Evolutionary conservation across 148 eudicot species (phyloP), one percentile per base, ranked within the genome.

Genomic region (Camellia japonica): DNA sequence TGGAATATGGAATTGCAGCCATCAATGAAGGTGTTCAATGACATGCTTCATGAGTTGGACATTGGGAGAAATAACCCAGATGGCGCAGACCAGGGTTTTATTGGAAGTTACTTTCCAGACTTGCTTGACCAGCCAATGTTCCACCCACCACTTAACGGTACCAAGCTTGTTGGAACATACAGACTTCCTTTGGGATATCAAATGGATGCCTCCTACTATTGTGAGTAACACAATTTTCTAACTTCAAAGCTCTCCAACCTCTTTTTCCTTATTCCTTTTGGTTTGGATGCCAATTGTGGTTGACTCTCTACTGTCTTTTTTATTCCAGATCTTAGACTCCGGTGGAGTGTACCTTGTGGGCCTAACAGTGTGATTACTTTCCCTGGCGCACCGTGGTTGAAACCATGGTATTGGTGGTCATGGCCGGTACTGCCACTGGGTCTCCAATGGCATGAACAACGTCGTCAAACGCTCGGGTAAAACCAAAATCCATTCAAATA

Each of bases 361-460:
- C 94, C 94, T 10, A 97, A 97, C 80, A 97, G 99, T 56, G 98
- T 97, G 78, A 90, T 97, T 58, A 97, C 99, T 42, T 97, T 94
- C 84, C 99, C 99, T 1, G 89, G 97, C 16, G 97, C 95, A 0
- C 85, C 93, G 16, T 90, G 94, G 98, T 66, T 97, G 79, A 97
- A 97, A 75, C 99, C 99, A 9, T 97, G 99, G 99, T 94, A 97
- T 82, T 94, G 99, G 98, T 97, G 98, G 99, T 89, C 99, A 6
- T 97, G 93, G 93, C 99, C 99, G 49, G 92, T 93, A 72, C 90
- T 97, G 68, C 99, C 99, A 74, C 83, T 97, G 14, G 99, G 99
- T 80, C 80, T 97, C 78, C 83, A 88, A 3, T 97, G 99, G 99
- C 99, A 97, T 83, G 93, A 91, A 82, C 91, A 86, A 78, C 97